Conservation (phyloP, 352 stramenopile species). For the Pythium sukuiense region DNA sequence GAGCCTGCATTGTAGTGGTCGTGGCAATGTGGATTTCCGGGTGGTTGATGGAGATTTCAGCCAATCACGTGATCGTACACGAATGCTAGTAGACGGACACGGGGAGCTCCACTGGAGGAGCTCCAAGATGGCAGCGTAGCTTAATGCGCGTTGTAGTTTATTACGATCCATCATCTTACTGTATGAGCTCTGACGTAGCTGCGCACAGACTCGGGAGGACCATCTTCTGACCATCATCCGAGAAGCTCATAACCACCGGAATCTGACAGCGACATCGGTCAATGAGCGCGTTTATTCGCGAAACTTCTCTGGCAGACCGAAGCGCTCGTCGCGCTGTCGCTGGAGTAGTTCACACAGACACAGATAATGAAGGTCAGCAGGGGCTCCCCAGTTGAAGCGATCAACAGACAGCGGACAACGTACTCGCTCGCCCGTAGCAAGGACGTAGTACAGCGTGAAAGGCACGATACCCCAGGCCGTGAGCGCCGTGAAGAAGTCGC, state of each 20-base stretch:
- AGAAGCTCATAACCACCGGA: background rate
- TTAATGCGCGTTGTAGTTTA: slow-evolving; percentile 5
- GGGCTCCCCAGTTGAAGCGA: background rate
- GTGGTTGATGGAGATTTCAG: slow-evolving; percentile 4
- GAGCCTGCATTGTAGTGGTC: background rate
- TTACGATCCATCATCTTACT: slow-evolving; percentile 1
- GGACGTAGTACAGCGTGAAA: slow-evolving; percentile 62
- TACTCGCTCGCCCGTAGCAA: slow-evolving; percentile 65
- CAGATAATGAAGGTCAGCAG: background rate
- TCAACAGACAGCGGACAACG: slow-evolving; percentile 20
- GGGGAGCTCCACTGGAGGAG: background rate
- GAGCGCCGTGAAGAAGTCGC: slow-evolving; percentile 58
- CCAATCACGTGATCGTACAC: slow-evolving; percentile 3
- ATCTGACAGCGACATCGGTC: background rate
- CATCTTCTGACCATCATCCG: background rate
- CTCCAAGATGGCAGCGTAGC: background rate
- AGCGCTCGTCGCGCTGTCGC: slow-evolving; percentile 44
- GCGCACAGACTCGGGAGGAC: background rate
- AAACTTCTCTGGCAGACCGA: slow-evolving; percentile 57
- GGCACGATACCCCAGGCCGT: slow-evolving; percentile 57
- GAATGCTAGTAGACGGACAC: background rate
- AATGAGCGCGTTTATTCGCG: slow-evolving; percentile 37
- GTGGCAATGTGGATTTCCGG: background rate
- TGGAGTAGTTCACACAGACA: slow-evolving; percentile 14
- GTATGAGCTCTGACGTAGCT: background rate